Evolutionary conservation across 2,329 filamentous ascomycete species (phyloP).

Genomic region (Penicillium sp.): DNA sequence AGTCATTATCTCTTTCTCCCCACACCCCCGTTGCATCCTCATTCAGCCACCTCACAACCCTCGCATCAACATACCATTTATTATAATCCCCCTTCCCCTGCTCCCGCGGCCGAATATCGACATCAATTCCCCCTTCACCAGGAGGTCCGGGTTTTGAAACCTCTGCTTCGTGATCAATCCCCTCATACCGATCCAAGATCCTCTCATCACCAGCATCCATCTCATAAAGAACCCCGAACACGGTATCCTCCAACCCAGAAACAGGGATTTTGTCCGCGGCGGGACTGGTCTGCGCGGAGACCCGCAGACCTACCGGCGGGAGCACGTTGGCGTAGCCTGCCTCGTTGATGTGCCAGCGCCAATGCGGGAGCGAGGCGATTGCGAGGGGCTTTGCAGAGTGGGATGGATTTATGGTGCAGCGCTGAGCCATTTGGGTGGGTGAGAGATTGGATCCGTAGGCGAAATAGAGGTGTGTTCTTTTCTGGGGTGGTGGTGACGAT

Average conservation of each 20-base stretch:
- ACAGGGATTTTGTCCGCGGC: constrained; percentile 25
- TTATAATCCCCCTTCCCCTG: constrained; percentile 43
- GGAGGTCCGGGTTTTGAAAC: background rate
- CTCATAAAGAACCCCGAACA: constrained; percentile 48
- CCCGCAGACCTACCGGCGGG: constrained; percentile 30
- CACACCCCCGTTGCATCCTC: constrained; percentile 7
- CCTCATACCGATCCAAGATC: constrained; percentile 46
- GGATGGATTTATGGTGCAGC: constrained; percentile 39
- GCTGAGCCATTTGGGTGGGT: constrained; percentile 44
- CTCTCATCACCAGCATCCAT: constrained; percentile 43
- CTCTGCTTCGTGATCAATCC: constrained; percentile 33
- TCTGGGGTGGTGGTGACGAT: constrained; percentile 17
- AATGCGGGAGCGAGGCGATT: constrained; percentile 43
- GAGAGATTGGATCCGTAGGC: constrained; percentile 52
- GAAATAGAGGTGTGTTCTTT: constrained; percentile 44
- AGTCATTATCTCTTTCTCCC: too few relatives aligned
- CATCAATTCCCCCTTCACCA: constrained; percentile 13
- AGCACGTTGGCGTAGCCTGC: constrained; percentile 49
- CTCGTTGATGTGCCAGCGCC: constrained; percentile 49
- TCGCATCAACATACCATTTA: constrained; percentile 43
- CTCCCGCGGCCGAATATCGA: constrained; percentile 32
- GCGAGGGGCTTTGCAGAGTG: constrained; percentile 43
- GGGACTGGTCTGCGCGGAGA: constrained; percentile 24
- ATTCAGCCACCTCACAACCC: constrained; percentile 38
- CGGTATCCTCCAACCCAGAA: constrained; percentile 32